Conservation (phyloP, 768 basidiomycete species). For the Russula vinacea region DNA sequence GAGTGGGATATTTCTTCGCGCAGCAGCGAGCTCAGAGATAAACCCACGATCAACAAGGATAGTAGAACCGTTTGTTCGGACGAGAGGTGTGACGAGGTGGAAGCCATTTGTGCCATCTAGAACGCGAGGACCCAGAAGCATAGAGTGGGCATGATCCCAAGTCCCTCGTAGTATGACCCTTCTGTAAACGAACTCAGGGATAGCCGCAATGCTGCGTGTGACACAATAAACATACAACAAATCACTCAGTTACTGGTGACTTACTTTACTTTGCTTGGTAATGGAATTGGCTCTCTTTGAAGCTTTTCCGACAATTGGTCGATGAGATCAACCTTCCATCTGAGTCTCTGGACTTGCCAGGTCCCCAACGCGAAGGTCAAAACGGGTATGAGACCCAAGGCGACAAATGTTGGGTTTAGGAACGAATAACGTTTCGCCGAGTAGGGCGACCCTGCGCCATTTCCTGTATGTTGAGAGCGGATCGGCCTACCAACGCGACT, state of each 20-base stretch:
- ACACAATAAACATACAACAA: conserved; percentile 30
- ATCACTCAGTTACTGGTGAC: conserved; percentile 32
- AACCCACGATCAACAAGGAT: conserved; percentile 93
- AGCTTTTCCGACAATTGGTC: conserved; percentile 92
- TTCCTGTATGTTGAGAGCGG: conserved; percentile 24
- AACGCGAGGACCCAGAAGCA: conserved; percentile 84
- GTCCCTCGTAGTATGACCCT: conserved; percentile 74
- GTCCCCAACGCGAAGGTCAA: conserved; percentile 86
- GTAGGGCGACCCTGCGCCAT: conserved; percentile 38
- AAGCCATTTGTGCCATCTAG: conserved; percentile 85
- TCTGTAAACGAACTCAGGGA: conserved; percentile 88
- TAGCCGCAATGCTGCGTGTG: conserved; percentile 57
- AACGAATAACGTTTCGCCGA: conserved; percentile 57
- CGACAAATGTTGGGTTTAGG: conserved; percentile 65
- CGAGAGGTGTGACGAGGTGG: conserved; percentile 82
- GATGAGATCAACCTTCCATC: conserved; percentile 94
- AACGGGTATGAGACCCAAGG: conserved; percentile 83
- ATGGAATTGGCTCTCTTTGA: conserved; percentile 65
- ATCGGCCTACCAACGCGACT: conserved; percentile 8
- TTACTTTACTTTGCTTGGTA: conserved; percentile 88
- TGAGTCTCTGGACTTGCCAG: conserved; percentile 90
- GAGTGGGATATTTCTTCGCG: conserved; percentile 38
- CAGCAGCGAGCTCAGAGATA: conserved; percentile 57
- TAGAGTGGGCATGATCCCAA: conserved; percentile 75
- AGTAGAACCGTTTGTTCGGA: conserved; percentile 76